Base-by-base conservation (phyloP, 2,329 filamentous ascomycete genomes). In the Metarhizium guizhouense region DNA sequence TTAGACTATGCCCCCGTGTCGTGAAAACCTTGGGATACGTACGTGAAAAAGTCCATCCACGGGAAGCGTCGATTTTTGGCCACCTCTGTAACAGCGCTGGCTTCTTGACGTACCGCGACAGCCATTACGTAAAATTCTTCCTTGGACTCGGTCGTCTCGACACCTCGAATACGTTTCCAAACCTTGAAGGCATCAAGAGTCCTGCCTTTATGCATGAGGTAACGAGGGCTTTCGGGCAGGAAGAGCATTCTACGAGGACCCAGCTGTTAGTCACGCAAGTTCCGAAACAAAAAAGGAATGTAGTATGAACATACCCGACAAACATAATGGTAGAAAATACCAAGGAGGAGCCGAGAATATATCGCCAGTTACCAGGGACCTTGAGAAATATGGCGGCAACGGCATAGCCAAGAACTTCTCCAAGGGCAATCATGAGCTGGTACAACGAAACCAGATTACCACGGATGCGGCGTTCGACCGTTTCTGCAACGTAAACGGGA, bases 121-220 rank as follows among this genome's bases (percentile, higher is more conserved):
- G 84, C 83, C 85, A 89, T 88, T 64, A 85, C 75, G 64, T 85
- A 86, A 70, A 88, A 89, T 65, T 90, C 86, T 52, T 87, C 82
- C 48, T 79, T 77, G 2, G 83, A 74, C 48, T 87, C 85, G 0
- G 72, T 65, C 1, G 73, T 73, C 3, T 75, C 72, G 25, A 79
- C 74, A 20, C 85, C 86, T 36, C 86, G 84, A 54, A 90, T 88
- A 36, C 83, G 82, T 68, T 86, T 87, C 86, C 86, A 89, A 18
- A 88, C 85, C 54, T 77, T 81, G 73, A 78, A 89, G 0, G 69
- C 64, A 0, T 70, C 69, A 1, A 72, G 61, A 0, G 54, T 58
- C 29, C 58, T 61, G 52, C 81, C 79, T 69, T 86, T 86, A 76
- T 87, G 85, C 78, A 89, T 83, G 29, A 88, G 75, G 70, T 76